Percentiles rank a stretch among this genome's conserved stretches.
phyloP scores from a whole-genome alignment of 1,284 basidiomycete species.

The Leccinum fallax region DNA sequence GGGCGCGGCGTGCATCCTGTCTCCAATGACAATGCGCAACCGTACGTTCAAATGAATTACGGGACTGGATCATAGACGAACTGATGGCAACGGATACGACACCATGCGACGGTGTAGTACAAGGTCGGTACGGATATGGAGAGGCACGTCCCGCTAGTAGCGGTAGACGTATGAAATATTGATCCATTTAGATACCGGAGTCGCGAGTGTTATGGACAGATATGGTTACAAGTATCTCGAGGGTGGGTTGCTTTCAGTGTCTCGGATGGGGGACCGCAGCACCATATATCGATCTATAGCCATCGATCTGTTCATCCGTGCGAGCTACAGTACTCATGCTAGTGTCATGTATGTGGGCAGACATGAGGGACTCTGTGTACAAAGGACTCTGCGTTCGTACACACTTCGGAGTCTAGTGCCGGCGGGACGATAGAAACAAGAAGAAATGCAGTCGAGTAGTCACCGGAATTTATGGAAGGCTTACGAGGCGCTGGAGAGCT shows the following conservation, averaged over 20 bases:
- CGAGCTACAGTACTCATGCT: not conserved
- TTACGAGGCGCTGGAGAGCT: not conserved
- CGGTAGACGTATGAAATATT: not conserved
- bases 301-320: not conserved
- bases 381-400: not conserved
- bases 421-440: not conserved
- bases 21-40: not conserved
- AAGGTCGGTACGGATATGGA: not conserved
- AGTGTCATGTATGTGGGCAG: not conserved
- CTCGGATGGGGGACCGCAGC: not conserved
- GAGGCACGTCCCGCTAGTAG: not conserved
- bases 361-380: not conserved
- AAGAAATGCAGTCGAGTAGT: not conserved
- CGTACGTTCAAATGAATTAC: not conserved
- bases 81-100: not conserved
- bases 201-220: not conserved
- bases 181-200: not conserved
- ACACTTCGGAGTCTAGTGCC: not conserved
- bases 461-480: not conserved
- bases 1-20: not conserved
- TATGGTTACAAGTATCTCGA: not conserved
- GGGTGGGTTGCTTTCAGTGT: not conserved
- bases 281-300: not conserved
- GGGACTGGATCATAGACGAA: not conserved
- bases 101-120: not conserved